phyloP scores from a whole-genome alignment of 139 green algal species.

The Coelastrella sp. region DNA sequence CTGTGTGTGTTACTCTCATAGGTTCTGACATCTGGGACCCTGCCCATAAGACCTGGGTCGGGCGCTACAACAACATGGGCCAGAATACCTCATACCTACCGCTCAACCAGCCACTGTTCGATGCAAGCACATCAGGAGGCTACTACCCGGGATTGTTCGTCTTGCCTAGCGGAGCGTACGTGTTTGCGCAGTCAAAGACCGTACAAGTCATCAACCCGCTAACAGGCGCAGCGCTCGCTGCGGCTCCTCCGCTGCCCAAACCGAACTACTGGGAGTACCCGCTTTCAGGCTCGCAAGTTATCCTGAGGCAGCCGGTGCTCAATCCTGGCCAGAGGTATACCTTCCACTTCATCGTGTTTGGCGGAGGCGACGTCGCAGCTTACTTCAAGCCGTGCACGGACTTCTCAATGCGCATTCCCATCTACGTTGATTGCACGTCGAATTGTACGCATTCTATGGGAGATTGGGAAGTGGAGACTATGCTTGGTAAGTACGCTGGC shows the following conservation, averaged over 20 bases:
- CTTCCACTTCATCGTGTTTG: slow-evolving; percentile 32
- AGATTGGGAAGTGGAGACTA: slow-evolving; percentile 24
- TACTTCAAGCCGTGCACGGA: slow-evolving; percentile 33
- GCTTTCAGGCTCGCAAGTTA: neutral
- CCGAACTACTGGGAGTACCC: slow-evolving; percentile 30
- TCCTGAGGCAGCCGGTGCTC: neutral
- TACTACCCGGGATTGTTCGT: slow-evolving; percentile 17
- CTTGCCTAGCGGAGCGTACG: neutral
- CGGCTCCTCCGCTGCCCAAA: neutral
- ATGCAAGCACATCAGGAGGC: neutral
- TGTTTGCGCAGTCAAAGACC: slow-evolving; percentile 1
- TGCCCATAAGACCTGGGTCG: slow-evolving; percentile 26
- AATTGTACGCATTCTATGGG: slow-evolving; percentile 13
- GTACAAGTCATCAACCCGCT: slow-evolving; percentile 35
- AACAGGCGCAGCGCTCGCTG: slow-evolving; percentile 10
- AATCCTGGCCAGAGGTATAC: neutral
- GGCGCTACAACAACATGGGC: slow-evolving; percentile 31
- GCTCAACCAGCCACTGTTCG: slow-evolving; percentile 17
- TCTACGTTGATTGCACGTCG: slow-evolving; percentile 18
- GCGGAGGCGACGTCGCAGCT: neutral
- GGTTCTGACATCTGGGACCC: slow-evolving; percentile 30
- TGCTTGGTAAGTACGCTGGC: slow-evolving; percentile 6
- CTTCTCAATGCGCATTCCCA: neutral
- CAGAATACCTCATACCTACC: slow-evolving; percentile 7
- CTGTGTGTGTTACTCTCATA: neutral